Conservation (phyloP, 441 rosid genomes). For the Flueggea neowawraea region DNA sequence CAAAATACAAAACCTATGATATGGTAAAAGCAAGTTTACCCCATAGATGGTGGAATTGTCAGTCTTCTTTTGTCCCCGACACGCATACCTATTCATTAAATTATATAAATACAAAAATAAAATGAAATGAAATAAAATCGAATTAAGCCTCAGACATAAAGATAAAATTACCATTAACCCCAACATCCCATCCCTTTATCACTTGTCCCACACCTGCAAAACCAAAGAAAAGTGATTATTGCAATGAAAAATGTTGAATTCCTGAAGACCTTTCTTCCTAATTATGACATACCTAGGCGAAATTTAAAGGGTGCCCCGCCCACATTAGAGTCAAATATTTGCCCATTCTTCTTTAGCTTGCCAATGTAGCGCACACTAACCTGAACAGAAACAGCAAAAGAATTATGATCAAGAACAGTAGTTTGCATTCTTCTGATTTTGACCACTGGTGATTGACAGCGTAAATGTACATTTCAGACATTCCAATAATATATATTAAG, state of each 20-base stretch:
- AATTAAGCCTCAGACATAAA: not conserved
- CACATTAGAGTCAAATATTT: constrained; percentile 78
- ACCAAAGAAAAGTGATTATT: constrained; percentile 8
- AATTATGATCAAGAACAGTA: not conserved
- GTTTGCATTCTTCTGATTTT: not conserved
- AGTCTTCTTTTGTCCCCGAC: constrained; percentile 92
- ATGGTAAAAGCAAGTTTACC: constrained; percentile 36
- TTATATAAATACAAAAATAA: not conserved
- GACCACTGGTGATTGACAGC: not conserved
- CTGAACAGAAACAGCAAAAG: constrained; percentile 38
- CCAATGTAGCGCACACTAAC: constrained; percentile 80
- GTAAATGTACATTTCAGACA: constrained; percentile 5
- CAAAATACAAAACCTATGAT: not conserved
- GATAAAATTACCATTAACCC: constrained; percentile 60
- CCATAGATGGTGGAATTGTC: constrained; percentile 94
- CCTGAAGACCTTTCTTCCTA: not conserved
- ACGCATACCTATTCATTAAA: constrained; percentile 73
- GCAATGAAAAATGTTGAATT: not conserved
- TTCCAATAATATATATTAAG: not conserved
- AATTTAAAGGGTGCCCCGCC: constrained; percentile 78
- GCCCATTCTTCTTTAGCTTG: constrained; percentile 84
- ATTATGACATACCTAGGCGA: constrained; percentile 65
- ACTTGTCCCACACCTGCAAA: constrained; percentile 80
- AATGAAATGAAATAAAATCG: not conserved
- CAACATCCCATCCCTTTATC: constrained; percentile 99